Evolutionary conservation across 768 basidiomycete species (phyloP), one percentile per base, ranked within the genome.

Genomic region (Lactifluus rugatus): DNA sequence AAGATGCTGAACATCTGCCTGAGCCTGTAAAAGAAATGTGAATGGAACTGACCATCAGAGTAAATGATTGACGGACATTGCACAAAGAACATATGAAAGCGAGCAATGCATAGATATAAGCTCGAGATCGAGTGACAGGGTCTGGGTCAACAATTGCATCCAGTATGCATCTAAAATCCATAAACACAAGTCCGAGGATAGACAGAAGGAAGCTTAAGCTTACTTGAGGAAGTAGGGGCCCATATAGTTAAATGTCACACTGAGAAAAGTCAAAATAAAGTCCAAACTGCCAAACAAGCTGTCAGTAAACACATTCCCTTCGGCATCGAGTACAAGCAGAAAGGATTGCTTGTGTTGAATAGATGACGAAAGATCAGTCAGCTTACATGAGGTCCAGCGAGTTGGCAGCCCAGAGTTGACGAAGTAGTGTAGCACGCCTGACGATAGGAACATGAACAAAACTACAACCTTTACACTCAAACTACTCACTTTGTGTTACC

Each of bases 221-320:
- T 49, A 64, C 62, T 89, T 91, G 45, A 96, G 76, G 74, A 94
- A 93, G 73, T 84, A 93, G 7, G 93, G 93, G 0, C 81, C 80
- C 0, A 82, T 77, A 70, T 93, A 95, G 64, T 86, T 87, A 72
- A 91, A 85, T 0, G 79, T 31, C 31, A 93, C 83, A 63, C 83
- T 83, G 56, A 84, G 66, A 58, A 84, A 71, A 0, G 91, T 89
- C 42, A 93, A 71, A 2, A 64, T 14, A 60, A 85, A 83, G 67
- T 93, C 91, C 45, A 89, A 60, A 28, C 63, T 64, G 31, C 37
- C 26, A 41, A 55, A 45, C 10, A 52, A 37, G 32, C 34, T 16
- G 16, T 55, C 21, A 48, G 49, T 16, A 13, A 44, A 32, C 31
- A 21, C 21, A 21, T 42, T 13, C n/a, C 14, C 32, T 14, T 14